Evolutionary conservation across 805 yeast genomes (phyloP), one percentile per base, ranked within the genome.

Genomic region (Lipomyces yamanashiensis): DNA sequence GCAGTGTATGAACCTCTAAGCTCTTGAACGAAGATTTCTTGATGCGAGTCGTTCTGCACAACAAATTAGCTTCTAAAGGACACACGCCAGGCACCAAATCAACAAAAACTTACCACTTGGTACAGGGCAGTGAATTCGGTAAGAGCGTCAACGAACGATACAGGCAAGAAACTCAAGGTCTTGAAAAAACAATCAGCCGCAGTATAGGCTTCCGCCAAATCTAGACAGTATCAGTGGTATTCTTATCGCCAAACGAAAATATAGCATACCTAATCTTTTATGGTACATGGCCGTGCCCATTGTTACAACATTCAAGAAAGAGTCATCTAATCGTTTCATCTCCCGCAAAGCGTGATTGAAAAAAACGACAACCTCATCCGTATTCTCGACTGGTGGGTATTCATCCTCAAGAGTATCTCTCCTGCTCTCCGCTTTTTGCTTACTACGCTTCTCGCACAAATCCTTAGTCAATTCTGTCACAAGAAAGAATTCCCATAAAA

Each of bases 401-500:
- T 67, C 62, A 53, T 70, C 66, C 45, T 65, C 59, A 37, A 63
- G 58, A 34, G 67, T 76, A 70, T 59, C 77, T 73, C 49, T 78
- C 74, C 61, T 68, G 62, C 63, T 69, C 58, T 67, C 52, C 44
- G 67, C 69, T 67, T 58, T 69, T 54, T 55, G 57, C 53, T 64
- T 74, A 28, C 77, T 73, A 37, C 77, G 73, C 50, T 75, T 70
- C 9, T 78, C 80, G 21, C 79, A 70, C 13, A 75, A 75, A 76
- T 76, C 78, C 9, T 62, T 70, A 37, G 73, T 69, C 15, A 71
- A 70, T 0, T 73, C 75, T 7, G 75, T 73, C 12, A 72, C 69
- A 1, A 75, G 69, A 39, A 80, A 70, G 67, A 83, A 83, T 56
- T 79, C 81, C 80, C 81, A 78, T 7, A 83, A 44, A 9, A 80